Evolutionary conservation across 2,329 filamentous ascomycete genomes (phyloP).

Genomic region (Dothistroma pini): DNA sequence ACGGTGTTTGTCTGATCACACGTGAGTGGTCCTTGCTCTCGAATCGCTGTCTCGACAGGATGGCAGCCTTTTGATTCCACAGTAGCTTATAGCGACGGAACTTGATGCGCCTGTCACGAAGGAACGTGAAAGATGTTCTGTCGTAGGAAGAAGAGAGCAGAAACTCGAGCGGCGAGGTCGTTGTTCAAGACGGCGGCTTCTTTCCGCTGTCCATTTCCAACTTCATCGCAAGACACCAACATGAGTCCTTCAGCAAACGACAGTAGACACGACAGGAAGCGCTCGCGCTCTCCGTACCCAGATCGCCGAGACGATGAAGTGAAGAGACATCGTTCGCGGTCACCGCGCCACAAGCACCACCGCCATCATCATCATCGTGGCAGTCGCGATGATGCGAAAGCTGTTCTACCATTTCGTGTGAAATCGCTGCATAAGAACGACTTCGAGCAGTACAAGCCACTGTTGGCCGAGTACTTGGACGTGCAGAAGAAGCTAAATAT

Average conservation of each 20-base stretch:
- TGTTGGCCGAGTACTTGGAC: constrained; percentile 82
- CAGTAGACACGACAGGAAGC: constrained; percentile 19
- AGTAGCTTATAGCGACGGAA: too few relatives aligned
- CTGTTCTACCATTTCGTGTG: constrained; percentile 22
- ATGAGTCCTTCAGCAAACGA: not conserved
- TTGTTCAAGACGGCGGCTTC: not conserved
- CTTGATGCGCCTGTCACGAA: too few relatives aligned
- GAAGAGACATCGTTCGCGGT: constrained; percentile 28
- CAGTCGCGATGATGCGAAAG: constrained; percentile 1
- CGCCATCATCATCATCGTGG: constrained; percentile 7
- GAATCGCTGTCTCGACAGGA: too few relatives aligned
- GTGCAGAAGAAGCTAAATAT: constrained; percentile 77
- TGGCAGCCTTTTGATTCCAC: too few relatives aligned
- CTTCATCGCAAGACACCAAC: not conserved
- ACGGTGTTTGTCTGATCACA: too few relatives aligned
- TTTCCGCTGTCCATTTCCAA: not conserved
- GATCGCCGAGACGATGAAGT: constrained; percentile 11
- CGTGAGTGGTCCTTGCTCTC: too few relatives aligned
- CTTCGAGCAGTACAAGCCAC: constrained; percentile 59
- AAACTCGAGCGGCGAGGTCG: not conserved
- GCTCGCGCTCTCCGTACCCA: constrained; percentile 26
- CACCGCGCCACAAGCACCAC: constrained; percentile 22
- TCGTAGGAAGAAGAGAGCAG: not conserved
- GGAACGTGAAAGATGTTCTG: not conserved
- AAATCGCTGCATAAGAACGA: constrained; percentile 66